Conservation (phyloP, 164 flowering plant species). For the Saururus chinensis region DNA sequence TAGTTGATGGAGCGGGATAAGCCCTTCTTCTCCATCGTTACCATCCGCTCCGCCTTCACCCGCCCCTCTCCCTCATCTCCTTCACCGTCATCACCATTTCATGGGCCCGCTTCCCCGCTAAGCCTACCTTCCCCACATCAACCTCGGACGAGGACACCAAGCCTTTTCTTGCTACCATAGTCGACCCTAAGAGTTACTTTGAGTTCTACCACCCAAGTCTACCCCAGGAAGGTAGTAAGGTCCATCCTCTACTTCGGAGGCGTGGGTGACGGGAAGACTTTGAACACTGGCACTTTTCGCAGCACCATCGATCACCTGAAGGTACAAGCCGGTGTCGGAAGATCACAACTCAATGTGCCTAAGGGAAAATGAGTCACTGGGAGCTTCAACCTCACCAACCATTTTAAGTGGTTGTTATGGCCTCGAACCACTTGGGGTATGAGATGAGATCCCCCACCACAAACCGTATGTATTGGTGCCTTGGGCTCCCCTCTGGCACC, state of each 20-base stretch:
- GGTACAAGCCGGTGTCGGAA: slow-evolving; percentile 36
- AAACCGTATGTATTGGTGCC: slow-evolving; percentile 38
- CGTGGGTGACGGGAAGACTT: slow-evolving; percentile 77
- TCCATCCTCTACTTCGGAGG: slow-evolving; percentile 81
- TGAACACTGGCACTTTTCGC: slow-evolving; percentile 72
- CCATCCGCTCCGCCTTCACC: slow-evolving; percentile 7
- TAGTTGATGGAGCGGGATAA: slow-evolving; percentile 25
- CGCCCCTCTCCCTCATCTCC: slow-evolving; percentile 24
- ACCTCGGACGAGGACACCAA: slow-evolving; percentile 3
- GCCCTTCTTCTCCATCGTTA: slow-evolving; percentile 1
- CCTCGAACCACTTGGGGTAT: slow-evolving; percentile 92
- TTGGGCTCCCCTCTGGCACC: slow-evolving; percentile 66
- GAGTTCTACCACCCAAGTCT: slow-evolving; percentile 29
- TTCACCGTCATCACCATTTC: slow-evolving; percentile 28
- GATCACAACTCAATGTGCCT: slow-evolving; percentile 68
- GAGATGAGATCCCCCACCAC: slow-evolving; percentile 72
- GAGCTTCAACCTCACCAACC: slow-evolving; percentile 84
- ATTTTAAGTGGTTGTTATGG: too few relatives aligned
- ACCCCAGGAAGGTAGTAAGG: slow-evolving; percentile 30
- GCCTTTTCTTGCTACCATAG: not conserved
- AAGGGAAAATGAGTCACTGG: slow-evolving; percentile 82
- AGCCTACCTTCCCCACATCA: slow-evolving; percentile 16
- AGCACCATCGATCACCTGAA: slow-evolving; percentile 44
- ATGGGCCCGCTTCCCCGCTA: slow-evolving; percentile 25
- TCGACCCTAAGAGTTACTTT: slow-evolving; percentile 17